Conservation (phyloP, 805 yeast species). For the Wickerhamiella vanderwaltii region DNA sequence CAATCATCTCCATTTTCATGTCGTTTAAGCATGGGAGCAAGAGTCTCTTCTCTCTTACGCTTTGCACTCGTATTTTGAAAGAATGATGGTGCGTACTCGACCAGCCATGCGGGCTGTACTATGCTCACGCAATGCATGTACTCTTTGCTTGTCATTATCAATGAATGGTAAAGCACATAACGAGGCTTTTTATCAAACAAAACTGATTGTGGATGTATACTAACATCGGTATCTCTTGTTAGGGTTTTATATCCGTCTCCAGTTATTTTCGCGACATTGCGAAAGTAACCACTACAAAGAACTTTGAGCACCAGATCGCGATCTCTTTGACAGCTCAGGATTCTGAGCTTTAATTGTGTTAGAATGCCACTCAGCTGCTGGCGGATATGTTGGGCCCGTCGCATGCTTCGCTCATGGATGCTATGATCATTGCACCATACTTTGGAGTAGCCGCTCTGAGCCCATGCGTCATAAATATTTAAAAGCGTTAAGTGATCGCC, state of each 20-base stretch:
- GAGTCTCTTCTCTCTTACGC: constrained; percentile 46
- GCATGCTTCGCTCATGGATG: constrained; percentile 61
- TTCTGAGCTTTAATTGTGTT: constrained; percentile 17
- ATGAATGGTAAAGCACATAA: constrained; percentile 64
- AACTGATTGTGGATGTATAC: constrained; percentile 77
- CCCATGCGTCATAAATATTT: constrained; percentile 71
- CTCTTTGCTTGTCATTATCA: constrained; percentile 76
- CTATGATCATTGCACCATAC: constrained; percentile 82
- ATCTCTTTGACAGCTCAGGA: constrained; percentile 24
- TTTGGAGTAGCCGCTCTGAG: constrained; percentile 47
- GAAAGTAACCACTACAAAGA: constrained; percentile 55
- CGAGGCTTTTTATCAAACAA: constrained; percentile 67
- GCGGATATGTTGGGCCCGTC: constrained; percentile 55
- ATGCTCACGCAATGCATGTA: constrained; percentile 71
- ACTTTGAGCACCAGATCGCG: constrained; percentile 37
- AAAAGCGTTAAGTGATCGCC: constrained; percentile 77
- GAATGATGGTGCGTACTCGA: constrained; percentile 64
- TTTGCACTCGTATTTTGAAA: constrained; percentile 43
- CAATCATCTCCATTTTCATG: constrained; percentile 56
- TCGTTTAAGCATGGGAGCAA: constrained; percentile 57
- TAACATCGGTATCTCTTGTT: constrained; percentile 36
- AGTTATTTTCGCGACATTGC: constrained; percentile 52
- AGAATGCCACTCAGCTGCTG: constrained; percentile 51
- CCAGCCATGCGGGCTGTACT: constrained; percentile 57
- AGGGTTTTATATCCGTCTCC: constrained; percentile 39